phyloP scores from a whole-genome alignment of 495 filamentous ascomycete genomes.

The Penicillium cosmopolitanum region DNA sequence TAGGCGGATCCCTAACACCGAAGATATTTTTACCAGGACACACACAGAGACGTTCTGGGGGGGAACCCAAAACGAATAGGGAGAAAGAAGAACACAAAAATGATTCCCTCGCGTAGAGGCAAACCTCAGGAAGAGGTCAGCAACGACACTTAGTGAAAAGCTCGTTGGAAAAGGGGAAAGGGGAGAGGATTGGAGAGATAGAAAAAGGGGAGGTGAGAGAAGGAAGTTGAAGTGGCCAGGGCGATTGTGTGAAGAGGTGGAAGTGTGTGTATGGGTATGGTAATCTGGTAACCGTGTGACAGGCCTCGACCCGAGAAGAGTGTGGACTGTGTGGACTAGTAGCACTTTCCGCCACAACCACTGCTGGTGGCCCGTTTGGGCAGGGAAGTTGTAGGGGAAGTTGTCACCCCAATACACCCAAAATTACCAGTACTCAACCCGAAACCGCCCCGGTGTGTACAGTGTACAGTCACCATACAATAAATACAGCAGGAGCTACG shows the following conservation, averaged over 20 bases:
- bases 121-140: conserved; percentile 33
- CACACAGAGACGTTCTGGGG: conserved; percentile 13
- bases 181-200: conserved; percentile 18
- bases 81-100: conserved; percentile 23
- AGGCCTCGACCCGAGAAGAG: conserved; percentile 7
- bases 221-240: conserved; percentile 8
- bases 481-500: background rate
- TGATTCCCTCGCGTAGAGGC: conserved; percentile 36
- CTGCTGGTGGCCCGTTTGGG: background rate
- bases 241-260: too few relatives aligned
- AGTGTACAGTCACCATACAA: background rate
- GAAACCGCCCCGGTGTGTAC: conserved; percentile 10
- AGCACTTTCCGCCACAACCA: background rate
- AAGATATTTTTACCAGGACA: conserved; percentile 6
- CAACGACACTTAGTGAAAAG: conserved; percentile 61
- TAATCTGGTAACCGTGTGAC: conserved; percentile 10
- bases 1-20: conserved; percentile 5
- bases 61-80: conserved; percentile 2
- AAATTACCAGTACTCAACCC: conserved; percentile 10
- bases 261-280: too few relatives aligned
- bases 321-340: too few relatives aligned
- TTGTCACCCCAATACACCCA: conserved; percentile 7
- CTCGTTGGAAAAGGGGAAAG: conserved; percentile 43
- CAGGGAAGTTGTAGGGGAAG: background rate
- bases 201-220: conserved; percentile 24